Evolutionary conservation across 2,329 filamentous ascomycete genomes (phyloP).

Genomic region (Venturia asperata): DNA sequence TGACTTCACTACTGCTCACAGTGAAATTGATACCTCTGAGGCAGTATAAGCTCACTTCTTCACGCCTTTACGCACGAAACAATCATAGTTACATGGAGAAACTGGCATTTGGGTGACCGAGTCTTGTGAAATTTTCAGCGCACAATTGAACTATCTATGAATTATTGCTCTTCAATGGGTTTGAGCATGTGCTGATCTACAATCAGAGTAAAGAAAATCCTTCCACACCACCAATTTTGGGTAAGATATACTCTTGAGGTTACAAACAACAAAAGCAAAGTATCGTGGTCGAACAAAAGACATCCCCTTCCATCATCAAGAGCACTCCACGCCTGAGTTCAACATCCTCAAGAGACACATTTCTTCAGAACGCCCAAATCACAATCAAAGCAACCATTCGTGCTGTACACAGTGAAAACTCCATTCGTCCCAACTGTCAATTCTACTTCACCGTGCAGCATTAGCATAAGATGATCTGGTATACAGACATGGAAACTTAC

Average conservation of each 20-base stretch:
- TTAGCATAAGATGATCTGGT: neutral
- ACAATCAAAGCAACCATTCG: slow-evolving; percentile 10
- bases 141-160: neutral
- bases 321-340: neutral
- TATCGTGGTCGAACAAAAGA: neutral
- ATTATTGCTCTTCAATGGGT: neutral
- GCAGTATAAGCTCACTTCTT: neutral
- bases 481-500: neutral
- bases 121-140: neutral
- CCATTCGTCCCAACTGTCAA: neutral
- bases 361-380: slow-evolving; percentile 11
- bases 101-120: neutral
- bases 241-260: slow-evolving; percentile 3
- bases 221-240: slow-evolving; percentile 10
- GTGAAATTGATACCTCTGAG: neutral
- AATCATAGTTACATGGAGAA: neutral
- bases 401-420: slow-evolving; percentile 5
- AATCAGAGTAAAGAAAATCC: slow-evolving; percentile 4
- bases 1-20: neutral
- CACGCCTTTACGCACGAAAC: neutral
- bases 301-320: neutral
- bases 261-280: slow-evolving; percentile 3
- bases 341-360: neutral
- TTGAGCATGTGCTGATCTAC: neutral
- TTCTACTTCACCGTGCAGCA: neutral